phyloP scores from a whole-genome alignment of 2,329 filamentous ascomycete species.

The Didymella glomerata region DNA sequence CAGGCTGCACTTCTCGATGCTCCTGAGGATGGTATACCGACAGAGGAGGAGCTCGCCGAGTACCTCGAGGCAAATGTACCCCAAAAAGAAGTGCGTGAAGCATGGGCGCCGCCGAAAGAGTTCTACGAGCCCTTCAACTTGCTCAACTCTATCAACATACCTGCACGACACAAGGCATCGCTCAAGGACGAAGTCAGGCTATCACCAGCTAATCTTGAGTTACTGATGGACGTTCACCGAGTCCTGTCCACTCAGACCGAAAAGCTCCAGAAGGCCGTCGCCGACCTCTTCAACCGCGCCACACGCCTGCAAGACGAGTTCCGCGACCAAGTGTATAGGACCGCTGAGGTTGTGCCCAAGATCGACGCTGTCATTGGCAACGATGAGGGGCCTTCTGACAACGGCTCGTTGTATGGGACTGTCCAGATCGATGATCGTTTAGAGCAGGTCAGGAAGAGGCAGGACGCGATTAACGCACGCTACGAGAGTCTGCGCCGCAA shows the following conservation, averaged over 20 bases:
- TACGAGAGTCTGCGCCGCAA: constrained; percentile 67
- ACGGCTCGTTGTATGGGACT: constrained; percentile 56
- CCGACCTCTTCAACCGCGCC: constrained; percentile 76
- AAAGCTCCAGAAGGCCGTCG: constrained; percentile 71
- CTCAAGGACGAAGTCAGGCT: constrained; percentile 74
- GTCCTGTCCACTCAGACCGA: constrained; percentile 75
- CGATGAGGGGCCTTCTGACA: constrained; percentile 56
- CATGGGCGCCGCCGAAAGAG: constrained; percentile 69
- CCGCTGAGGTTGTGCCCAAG: constrained; percentile 69
- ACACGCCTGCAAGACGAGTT: constrained; percentile 73
- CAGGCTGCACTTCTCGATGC: constrained; percentile 63
- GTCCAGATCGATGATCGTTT: constrained; percentile 68
- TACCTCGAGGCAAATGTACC: constrained; percentile 32
- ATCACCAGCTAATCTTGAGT: constrained; percentile 73
- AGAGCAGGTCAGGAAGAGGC: constrained; percentile 62
- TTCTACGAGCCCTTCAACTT: constrained; percentile 68
- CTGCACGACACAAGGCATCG: constrained; percentile 67
- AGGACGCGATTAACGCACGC: constrained; percentile 65
- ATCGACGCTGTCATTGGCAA: constrained; percentile 72
- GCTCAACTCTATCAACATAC: constrained; percentile 65
- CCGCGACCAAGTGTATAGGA: constrained; percentile 71
- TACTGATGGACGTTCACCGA: constrained; percentile 77
- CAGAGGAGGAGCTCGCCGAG: constrained; percentile 39
- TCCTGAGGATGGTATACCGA: constrained; percentile 48
- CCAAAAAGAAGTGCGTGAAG: constrained; percentile 66